Evolutionary conservation across 805 yeast genomes (phyloP), one percentile per base, ranked within the genome.

Genomic region (Hermanozyma aechmeae): DNA sequence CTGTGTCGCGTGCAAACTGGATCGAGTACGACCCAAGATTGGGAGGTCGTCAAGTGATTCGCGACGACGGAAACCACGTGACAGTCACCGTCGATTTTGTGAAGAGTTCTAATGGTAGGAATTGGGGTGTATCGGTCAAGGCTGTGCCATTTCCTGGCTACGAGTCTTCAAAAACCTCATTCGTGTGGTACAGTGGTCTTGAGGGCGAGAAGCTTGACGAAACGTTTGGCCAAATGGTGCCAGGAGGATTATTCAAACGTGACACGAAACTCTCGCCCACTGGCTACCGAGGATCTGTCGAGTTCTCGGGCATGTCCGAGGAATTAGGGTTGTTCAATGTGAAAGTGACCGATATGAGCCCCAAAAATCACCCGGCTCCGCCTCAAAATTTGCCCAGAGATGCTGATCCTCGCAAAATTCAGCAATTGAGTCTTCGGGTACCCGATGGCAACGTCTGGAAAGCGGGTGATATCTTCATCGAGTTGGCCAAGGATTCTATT

Each of bases 41-140:
- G 10, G 98, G 98, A 15, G 98, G 98, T 0, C 61, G 70, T 35
- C 89, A 92, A 47, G 60, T 71, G 2, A 75, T 92, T 16, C 56
- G 63, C 21, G 98, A 92, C 50, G 52, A 57, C 13, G 80, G 71
- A 19, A 70, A 75, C 36, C 73, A 73, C 31, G 53, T 86, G 4
- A 69, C 71, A 31, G 44, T 92, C 23, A 69, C 73, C 0, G 73
- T 83, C 5, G 82, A 79, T 35, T 82, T 86, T 51, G 80, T 80
- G 17, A 92, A 92, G 56, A 68, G 73, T 27, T 59, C 53, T 6
- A 78, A 72, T 31, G 82, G 79, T 3, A 73, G 72, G 12, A 77
- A 80, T 26, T 89, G 98, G 97, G 95, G 75, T 0, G 66, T 76
- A 9, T 73, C 79, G 35, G 68, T 92, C 10, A 67, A 60, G 27